phyloP scores from a whole-genome alignment of 83 land plant genomes.

The Picea mariana region DNA sequence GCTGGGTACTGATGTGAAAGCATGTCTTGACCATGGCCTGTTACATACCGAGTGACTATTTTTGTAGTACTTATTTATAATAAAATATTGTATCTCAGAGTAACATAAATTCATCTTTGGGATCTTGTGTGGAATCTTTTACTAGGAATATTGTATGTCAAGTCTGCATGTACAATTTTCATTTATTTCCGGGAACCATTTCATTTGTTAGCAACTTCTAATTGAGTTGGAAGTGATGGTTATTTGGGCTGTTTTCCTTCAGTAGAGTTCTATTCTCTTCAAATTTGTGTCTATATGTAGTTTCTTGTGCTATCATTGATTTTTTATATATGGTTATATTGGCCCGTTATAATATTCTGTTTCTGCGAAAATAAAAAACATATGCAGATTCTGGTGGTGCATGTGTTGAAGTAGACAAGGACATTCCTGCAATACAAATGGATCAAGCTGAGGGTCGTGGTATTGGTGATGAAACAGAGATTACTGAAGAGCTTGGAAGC shows the following conservation, averaged over 20 bases:
- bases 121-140: neutral
- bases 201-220: neutral
- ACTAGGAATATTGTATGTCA: neutral
- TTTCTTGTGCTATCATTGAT: neutral
- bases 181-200: neutral
- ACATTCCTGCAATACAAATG: neutral
- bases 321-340: too few relatives aligned
- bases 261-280: neutral
- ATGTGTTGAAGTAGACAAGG: neutral
- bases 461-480: too few relatives aligned
- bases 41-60: neutral
- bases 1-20: too few relatives aligned
- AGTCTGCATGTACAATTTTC: neutral
- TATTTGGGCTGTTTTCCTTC: neutral
- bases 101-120: too few relatives aligned
- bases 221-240: neutral
- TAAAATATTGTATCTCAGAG: neutral
- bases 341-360: neutral
- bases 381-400: neutral
- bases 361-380: neutral
- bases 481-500: too few relatives aligned
- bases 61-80: constrained; percentile 6
- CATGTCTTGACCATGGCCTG: too few relatives aligned
- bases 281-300: neutral
- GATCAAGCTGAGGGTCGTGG: neutral